These are phyloP conservation scores for Rhodamnia argentea DNA, from an alignment of 345 rosid genomes.

Conservation along the genomic window DNA sequence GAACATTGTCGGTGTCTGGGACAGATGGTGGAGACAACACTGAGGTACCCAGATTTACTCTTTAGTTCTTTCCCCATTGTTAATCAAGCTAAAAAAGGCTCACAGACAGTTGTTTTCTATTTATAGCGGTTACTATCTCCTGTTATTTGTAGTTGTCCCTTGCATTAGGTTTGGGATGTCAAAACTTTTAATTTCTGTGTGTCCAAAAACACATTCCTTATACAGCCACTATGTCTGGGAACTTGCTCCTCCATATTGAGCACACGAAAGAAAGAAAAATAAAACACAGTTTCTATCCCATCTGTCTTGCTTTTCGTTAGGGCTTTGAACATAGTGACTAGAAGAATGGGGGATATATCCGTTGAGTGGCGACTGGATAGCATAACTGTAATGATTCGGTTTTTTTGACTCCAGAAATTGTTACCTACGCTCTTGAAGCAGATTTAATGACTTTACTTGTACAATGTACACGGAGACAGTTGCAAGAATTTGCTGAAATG, in stretches of 20 bases:
- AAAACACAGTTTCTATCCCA: not conserved
- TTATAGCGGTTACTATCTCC: not conserved
- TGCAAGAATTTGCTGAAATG: not conserved
- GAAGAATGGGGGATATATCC: not conserved
- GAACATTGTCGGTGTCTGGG: slow-evolving; percentile 67
- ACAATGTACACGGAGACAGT: not conserved
- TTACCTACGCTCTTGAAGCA: not conserved
- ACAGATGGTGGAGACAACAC: slow-evolving; percentile 61
- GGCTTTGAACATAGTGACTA: not conserved
- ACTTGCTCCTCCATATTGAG: not conserved
- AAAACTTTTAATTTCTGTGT: not conserved
- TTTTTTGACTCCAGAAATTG: not conserved
- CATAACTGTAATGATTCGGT: not conserved
- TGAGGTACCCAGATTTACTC: slow-evolving; percentile 29
- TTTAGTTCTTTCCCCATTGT: not conserved
- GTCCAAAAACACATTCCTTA: not conserved
- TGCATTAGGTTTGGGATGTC: not conserved
- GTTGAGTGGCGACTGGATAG: not conserved
- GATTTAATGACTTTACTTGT: not conserved
- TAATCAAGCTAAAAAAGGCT: not conserved
- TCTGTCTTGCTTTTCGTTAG: not conserved
- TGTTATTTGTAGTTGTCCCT: not conserved
- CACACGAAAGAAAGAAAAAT: not conserved
- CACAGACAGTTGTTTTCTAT: not conserved
- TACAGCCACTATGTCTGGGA: not conserved